Conservation (phyloP, 768 basidiomycete genomes). For the Boletus subparvulus region DNA sequence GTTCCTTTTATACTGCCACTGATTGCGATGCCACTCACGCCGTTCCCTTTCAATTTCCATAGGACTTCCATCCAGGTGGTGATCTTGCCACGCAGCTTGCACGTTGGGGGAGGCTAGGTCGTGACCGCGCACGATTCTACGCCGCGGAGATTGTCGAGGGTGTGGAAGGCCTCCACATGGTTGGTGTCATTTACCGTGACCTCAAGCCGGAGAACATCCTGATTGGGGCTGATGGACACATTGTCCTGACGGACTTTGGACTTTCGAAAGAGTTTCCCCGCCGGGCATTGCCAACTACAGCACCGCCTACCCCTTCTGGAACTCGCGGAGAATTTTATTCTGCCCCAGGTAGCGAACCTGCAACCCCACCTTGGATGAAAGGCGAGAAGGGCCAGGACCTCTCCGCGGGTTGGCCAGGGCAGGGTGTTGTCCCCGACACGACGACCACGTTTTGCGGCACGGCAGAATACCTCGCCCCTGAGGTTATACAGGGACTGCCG, state of each 20-base stretch:
- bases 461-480: constrained; percentile 95
- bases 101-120: constrained; percentile 90
- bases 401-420: constrained; percentile 57
- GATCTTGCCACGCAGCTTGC: constrained; percentile 98
- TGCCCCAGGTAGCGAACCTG: constrained; percentile 39
- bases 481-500: constrained; percentile 87
- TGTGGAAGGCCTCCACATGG: constrained; percentile 88
- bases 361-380: constrained; percentile 80
- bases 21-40: constrained; percentile 9
- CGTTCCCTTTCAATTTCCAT: constrained; percentile 14
- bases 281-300: constrained; percentile 42
- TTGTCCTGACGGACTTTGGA: constrained; percentile 97
- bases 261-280: constrained; percentile 88
- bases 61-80: constrained; percentile 95
- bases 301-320: constrained; percentile 59
- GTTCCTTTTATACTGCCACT: constrained; percentile 15
- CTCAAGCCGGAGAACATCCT: constrained; percentile 97
- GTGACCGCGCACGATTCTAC: constrained; percentile 94
- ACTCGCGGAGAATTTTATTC: constrained; percentile 55
- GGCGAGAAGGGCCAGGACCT: constrained; percentile 54
- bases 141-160: constrained; percentile 97
- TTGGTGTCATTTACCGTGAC: constrained; percentile 96
- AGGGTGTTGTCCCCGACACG: constrained; percentile 53
- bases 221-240: constrained; percentile 91
- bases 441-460: constrained; percentile 93